Evolutionary conservation across 495 filamentous ascomycete species (phyloP).

Genomic region (Hypoxylon crocopeplum): DNA sequence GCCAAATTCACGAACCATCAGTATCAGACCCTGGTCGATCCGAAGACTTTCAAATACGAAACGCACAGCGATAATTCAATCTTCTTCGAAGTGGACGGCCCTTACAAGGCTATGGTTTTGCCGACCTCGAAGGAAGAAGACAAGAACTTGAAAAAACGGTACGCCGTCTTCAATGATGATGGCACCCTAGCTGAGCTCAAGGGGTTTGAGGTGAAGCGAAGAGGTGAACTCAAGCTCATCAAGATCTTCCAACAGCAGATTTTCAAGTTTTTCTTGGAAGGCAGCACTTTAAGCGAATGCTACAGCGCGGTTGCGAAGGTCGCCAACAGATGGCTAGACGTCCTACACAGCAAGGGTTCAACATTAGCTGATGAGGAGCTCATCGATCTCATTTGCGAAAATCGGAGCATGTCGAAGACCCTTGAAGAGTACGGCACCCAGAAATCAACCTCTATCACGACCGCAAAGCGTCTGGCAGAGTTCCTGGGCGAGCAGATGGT

Average conservation of each 20-base stretch:
- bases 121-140: constrained; percentile 98
- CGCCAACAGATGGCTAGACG: constrained; percentile 96
- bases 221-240: constrained; percentile 98
- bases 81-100: constrained; percentile 99
- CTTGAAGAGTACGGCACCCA: constrained; percentile 94
- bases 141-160: constrained; percentile 99
- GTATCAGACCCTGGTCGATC: constrained; percentile 88
- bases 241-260: constrained; percentile 99
- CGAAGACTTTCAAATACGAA: constrained; percentile 82
- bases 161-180: constrained; percentile 98
- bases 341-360: constrained; percentile 82
- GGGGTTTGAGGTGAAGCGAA: constrained; percentile 96
- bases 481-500: constrained; percentile 98
- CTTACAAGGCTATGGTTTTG: constrained; percentile 96
- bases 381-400: constrained; percentile 98
- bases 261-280: constrained; percentile 98
- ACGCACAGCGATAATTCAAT: constrained; percentile 98
- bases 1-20: constrained; percentile 95
- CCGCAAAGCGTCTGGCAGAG: constrained; percentile 92
- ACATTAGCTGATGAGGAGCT: constrained; percentile 95
- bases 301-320: constrained; percentile 92
- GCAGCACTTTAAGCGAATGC: constrained; percentile 81
- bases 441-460: constrained; percentile 98
- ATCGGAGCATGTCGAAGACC: constrained; percentile 96
- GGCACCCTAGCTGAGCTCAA: constrained; percentile 96